Conservation (phyloP, 306 rosid genomes). For the Fragaria iinumae region DNA sequence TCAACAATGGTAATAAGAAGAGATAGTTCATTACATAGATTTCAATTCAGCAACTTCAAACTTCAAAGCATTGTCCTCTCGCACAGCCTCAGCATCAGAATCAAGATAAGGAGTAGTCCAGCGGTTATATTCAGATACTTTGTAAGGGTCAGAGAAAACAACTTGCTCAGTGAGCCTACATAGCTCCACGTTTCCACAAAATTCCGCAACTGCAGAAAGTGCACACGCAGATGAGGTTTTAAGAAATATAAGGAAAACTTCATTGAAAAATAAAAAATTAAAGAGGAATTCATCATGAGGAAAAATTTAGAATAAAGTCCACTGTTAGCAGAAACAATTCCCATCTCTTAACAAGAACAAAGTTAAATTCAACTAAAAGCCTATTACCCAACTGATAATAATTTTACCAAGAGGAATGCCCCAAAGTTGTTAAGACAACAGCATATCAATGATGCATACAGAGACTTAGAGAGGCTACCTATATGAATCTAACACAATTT, state of each 20-base stretch:
- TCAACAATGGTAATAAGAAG: neutral
- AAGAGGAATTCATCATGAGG: neutral
- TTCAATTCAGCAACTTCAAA: constrained; percentile 86
- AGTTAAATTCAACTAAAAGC: neutral
- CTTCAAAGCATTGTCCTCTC: constrained; percentile 74
- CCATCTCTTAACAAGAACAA: neutral
- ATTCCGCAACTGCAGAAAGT: constrained; percentile 72
- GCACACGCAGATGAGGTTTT: constrained; percentile 8
- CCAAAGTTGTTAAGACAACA: neutral
- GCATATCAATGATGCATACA: neutral
- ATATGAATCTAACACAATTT: neutral
- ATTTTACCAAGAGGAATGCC: neutral
- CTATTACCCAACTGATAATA: neutral
- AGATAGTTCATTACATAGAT: constrained; percentile 47
- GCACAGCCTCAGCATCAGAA: constrained; percentile 74
- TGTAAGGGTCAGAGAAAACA: constrained; percentile 92
- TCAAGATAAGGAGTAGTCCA: constrained; percentile 86
- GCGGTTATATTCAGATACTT: constrained; percentile 66
- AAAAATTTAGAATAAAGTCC: neutral
- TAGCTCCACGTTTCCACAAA: constrained; percentile 82
- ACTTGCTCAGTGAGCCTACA: constrained; percentile 93
- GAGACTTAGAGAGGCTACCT: neutral
- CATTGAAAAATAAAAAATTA: neutral
- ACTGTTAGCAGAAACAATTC: neutral
- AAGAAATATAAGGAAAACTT: neutral